Conservation (phyloP, 805 yeast genomes). For the Candida morakotiae region DNA sequence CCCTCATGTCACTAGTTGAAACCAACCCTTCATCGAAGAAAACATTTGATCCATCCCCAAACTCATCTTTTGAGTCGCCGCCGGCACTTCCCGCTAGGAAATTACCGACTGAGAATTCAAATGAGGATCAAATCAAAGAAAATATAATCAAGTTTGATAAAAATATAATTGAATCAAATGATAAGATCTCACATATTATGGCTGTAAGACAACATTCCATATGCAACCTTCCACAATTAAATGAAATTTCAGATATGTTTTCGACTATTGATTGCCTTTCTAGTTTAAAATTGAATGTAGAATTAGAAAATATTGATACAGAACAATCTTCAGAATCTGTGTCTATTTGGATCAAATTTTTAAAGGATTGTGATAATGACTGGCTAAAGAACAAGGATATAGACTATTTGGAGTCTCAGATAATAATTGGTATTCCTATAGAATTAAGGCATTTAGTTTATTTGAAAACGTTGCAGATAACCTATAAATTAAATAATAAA, state of each 20-base stretch:
- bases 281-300: slow-evolving; percentile 2
- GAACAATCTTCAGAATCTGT: too few relatives aligned
- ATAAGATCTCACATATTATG: slow-evolving; percentile 18
- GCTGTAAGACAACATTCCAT: slow-evolving; percentile 21
- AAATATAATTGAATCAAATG: not conserved
- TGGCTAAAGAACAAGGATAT: slow-evolving; percentile 3
- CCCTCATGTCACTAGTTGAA: too few relatives aligned
- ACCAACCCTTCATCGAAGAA: too few relatives aligned
- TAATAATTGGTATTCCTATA: slow-evolving; percentile 28
- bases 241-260: slow-evolving; percentile 25
- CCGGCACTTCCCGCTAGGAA: too few relatives aligned
- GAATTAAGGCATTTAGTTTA: slow-evolving; percentile 28
- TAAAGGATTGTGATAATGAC: slow-evolving; percentile 8
- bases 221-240: slow-evolving; percentile 20
- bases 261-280: not conserved
- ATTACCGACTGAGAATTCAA: not conserved
- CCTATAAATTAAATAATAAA: slow-evolving; percentile 22
- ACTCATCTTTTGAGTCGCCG: too few relatives aligned
- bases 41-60: too few relatives aligned
- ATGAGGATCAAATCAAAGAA: not conserved
- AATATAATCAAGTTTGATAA: not conserved
- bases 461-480: slow-evolving; percentile 27
- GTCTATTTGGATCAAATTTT: slow-evolving; percentile 9
- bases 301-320: not conserved
- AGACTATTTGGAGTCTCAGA: slow-evolving; percentile 16